Evolutionary conservation across 2,329 filamentous ascomycete species (phyloP), one percentile per base, ranked within the genome.

Genomic region (Aspergillus sp.): DNA sequence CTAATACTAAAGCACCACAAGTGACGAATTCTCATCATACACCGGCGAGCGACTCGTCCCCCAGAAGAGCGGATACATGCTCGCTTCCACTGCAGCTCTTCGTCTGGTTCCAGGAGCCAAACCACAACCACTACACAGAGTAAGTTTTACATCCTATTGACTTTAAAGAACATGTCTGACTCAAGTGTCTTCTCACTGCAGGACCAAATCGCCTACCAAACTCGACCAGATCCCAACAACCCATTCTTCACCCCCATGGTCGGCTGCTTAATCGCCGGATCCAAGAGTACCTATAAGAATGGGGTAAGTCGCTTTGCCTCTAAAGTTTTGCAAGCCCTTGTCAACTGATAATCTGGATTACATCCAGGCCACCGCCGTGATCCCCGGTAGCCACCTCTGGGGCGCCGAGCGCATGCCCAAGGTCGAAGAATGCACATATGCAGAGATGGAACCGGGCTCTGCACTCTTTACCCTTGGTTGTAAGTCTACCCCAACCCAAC

Each of bases 51-150:
- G 23, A 27, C 52, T 55, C 35, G 52, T 55, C 4, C 45, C 44
- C 23, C 52, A 55, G n/a, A 55, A 55, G 52, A 55, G 52, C 33
- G 52, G 52, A 17, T 55, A 55, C 14, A 55, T 55, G 52, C 52
- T 55, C 35, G 52, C 52, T 6, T 41, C 52, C 17, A 55, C 44
- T 8, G 44, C 52, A 40, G 44, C 52, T 24, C 52, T 55, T 7
- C 44, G 52, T 23, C 44, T 55, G 2, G 52, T 55, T 6, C 52
- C 52, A 17, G 52, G 52, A 12, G 52, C 52, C 21, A 55, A 55
- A n/a, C 23, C 52, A 19, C 52, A 55, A 35, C 52, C 52, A 21
- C 27, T 55, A 39, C 52, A 55, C 14, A 33, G 52, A 19, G 52
- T 49, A 55, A 9, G 23, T n/a, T 7, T 21, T 6, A 31, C 9